phyloP scores from a whole-genome alignment of 108 stramenopile species.

The Heterococcus sp. region DNA sequence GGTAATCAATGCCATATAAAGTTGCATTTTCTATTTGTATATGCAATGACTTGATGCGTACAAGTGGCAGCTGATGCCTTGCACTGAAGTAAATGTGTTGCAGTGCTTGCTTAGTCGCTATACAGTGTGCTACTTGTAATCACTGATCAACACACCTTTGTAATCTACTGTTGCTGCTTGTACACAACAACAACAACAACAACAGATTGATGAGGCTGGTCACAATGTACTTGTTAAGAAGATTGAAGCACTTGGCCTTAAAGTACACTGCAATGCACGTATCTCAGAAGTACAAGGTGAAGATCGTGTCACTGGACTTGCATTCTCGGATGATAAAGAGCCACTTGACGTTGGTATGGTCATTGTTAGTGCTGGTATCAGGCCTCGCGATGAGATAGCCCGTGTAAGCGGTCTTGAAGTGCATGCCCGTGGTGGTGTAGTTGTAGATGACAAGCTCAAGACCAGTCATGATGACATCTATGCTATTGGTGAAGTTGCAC shows the following conservation, averaged over 20 bases:
- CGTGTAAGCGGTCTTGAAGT: constrained; percentile 64
- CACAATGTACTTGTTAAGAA: constrained; percentile 82
- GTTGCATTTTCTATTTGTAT: too few relatives aligned
- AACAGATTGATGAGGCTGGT: constrained; percentile 82
- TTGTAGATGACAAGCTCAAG: constrained; percentile 75
- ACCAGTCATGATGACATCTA: constrained; percentile 75
- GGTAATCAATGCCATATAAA: too few relatives aligned
- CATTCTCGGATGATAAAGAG: constrained; percentile 78
- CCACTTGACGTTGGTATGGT: constrained; percentile 85
- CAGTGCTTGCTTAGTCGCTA: too few relatives aligned
- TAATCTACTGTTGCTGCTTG: too few relatives aligned
- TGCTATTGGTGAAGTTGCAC: constrained; percentile 84
- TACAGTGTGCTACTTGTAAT: too few relatives aligned
- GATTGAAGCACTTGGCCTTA: constrained; percentile 83
- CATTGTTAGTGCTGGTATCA: constrained; percentile 81
- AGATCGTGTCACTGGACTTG: constrained; percentile 67
- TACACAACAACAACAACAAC: too few relatives aligned
- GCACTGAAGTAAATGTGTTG: too few relatives aligned
- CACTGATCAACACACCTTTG: too few relatives aligned
- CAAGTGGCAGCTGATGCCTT: too few relatives aligned
- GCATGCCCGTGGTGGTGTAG: constrained; percentile 82
- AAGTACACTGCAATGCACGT: constrained; percentile 83
- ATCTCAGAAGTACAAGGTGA: constrained; percentile 79
- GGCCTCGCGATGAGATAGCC: constrained; percentile 82
- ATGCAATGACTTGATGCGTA: too few relatives aligned